Percentiles rank a stretch among this genome's conserved stretches.
Evolutionary conservation across 176 grass and related monocot genomes (phyloP).

Genomic region (Zizania latifolia): DNA sequence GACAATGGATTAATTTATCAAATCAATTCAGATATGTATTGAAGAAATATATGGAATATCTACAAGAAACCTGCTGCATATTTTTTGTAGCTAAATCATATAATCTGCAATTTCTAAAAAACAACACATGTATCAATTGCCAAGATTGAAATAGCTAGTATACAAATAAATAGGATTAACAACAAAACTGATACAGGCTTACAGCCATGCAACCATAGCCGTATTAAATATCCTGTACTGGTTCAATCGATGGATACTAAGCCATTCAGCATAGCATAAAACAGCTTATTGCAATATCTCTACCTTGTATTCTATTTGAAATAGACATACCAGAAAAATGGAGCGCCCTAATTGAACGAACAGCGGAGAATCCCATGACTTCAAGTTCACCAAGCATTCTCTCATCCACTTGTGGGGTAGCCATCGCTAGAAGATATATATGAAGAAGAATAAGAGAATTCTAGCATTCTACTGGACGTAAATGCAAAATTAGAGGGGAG

Average conservation of each 20-base stretch:
- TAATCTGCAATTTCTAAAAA: neutral
- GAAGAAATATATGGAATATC: conserved; percentile 16
- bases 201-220: neutral
- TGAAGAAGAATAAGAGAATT: neutral
- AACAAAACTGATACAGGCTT: neutral
- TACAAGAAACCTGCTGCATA: neutral
- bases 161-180: neutral
- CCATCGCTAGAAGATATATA: conserved; percentile 44
- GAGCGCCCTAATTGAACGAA: conserved; percentile 70
- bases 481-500: neutral
- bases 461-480: neutral
- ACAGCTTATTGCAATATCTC: neutral
- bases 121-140: neutral
- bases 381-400: conserved; percentile 76
- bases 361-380: conserved; percentile 70
- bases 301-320: conserved; percentile 17
- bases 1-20: conserved; percentile 14
- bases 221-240: neutral
- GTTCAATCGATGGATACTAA: neutral
- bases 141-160: neutral
- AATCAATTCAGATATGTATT: neutral
- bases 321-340: conserved; percentile 64
- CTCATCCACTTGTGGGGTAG: conserved; percentile 61
- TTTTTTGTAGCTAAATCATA: neutral
- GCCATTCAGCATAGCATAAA: neutral